Base-by-base conservation (phyloP, 257 asterid species). In the Solanum raphanifolium region DNA sequence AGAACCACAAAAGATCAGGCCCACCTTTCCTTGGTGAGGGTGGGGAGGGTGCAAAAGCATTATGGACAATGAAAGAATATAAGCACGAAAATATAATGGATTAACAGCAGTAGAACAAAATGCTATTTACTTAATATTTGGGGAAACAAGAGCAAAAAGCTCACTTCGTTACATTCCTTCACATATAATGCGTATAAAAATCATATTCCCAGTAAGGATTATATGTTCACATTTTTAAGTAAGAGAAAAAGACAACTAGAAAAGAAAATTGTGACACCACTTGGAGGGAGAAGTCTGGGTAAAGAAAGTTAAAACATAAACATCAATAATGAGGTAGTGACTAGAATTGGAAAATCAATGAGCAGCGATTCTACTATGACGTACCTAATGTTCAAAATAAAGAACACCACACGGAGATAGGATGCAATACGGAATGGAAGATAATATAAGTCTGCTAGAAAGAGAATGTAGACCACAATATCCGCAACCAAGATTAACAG, bases 361-460 rank as follows among this genome's bases (percentile, higher is more conserved):
- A 48, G 43, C 13, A 48, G 68, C 0, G 7, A 29, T 48, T 39
- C 43, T 48, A 29, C 21, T 10, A 20, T 10, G 41, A 9, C 76
- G 27, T 91, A 97, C 99, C 99, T 92, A 92, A 96, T 91, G 92
- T 91, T 91, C 83, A 94, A 93, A 86, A 93, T 93, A 88, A 97
- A 91, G 92, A 95, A 88, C 69, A 90, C 91, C 89, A 96, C 99
- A 79, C 99, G 93, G 58, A 96, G 78, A 89, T 97, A 97, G 72
- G 99, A 98, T 35, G 99, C 98, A 90, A 94, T 89, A 81, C 99
- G 93, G 90, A 97, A 89, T 39, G 99, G 99, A 87, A 96, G 99
- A 89, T 88, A 86, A 91, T 87, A 91, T 84, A 94, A 66, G 86
- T 90, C 95, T 85, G 90, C 94, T 3, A 98, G 98, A 86, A 98